A percentile compares a stretch with the other conserved stretches of the same genome.
Evolutionary conservation across 805 yeast species (phyloP).

Genomic region (Candida sonorensis): DNA sequence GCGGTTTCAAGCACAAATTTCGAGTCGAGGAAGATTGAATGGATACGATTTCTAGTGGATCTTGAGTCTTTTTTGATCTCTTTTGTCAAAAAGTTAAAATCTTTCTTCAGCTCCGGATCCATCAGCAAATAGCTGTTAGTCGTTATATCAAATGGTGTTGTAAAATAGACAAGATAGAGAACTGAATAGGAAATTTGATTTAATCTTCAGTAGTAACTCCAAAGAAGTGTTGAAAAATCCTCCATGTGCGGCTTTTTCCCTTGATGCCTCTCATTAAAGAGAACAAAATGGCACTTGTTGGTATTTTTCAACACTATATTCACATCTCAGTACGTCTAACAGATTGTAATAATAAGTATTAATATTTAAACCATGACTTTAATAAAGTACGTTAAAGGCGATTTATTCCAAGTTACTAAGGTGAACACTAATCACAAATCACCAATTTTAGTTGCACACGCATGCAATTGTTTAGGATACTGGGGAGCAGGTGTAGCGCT

Average conservation of each 20-base stretch:
- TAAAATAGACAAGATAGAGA: no score
- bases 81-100: constrained; percentile 24
- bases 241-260: no score
- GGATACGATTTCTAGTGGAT: constrained; percentile 53
- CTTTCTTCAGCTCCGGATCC: constrained; percentile 11
- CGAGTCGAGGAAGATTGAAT: constrained; percentile 64
- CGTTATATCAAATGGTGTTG: background rate
- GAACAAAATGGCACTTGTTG: no score
- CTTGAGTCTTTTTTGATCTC: constrained; percentile 43
- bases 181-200: no score
- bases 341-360: no score
- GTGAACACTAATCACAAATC: no score
- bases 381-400: constrained; percentile 46
- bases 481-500: constrained; percentile 88
- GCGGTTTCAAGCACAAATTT: constrained; percentile 36
- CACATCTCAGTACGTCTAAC: no score
- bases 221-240: no score
- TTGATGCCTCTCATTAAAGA: no score
- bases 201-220: no score
- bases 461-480: constrained; percentile 70
- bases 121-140: constrained; percentile 1
- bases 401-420: constrained; percentile 38
- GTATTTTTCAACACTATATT: no score
- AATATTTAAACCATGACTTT: no score
- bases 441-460: constrained; percentile 57